Evolutionary conservation across 1,139 yeast genomes (phyloP).

Genomic region (Magnusiomyces paraingens): DNA sequence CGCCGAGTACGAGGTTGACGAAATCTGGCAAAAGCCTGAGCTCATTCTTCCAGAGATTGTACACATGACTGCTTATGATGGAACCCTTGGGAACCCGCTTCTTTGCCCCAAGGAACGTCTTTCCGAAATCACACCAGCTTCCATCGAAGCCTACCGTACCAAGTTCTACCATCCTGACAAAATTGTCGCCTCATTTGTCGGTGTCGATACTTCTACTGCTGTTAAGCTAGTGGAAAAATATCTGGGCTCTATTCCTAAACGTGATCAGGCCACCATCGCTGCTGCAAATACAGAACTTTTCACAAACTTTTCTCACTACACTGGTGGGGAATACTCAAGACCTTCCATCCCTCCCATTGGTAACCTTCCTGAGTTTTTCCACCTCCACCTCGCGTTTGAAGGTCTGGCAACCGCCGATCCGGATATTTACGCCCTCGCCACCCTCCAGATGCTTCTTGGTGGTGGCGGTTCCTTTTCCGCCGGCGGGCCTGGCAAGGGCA

Average conservation of each 20-base stretch:
- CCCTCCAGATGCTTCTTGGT: slow-evolving; percentile 86
- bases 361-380: slow-evolving; percentile 74
- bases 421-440: slow-evolving; percentile 86
- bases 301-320: slow-evolving; percentile 50
- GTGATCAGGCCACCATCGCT: slow-evolving; percentile 8
- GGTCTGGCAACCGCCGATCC: slow-evolving; percentile 79
- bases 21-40: slow-evolving; percentile 80
- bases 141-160: slow-evolving; percentile 56
- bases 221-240: slow-evolving; percentile 54
- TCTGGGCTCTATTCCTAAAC: slow-evolving; percentile 52
- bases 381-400: slow-evolving; percentile 82
- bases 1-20: slow-evolving; percentile 76
- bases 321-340: slow-evolving; percentile 71
- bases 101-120: slow-evolving; percentile 72
- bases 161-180: slow-evolving; percentile 74
- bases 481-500: slow-evolving; percentile 99
- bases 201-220: slow-evolving; percentile 70
- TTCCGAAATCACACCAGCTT: slow-evolving; percentile 45
- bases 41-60: slow-evolving; percentile 78
- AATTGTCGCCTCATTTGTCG: slow-evolving; percentile 81
- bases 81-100: slow-evolving; percentile 81
- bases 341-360: slow-evolving; percentile 69
- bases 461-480: slow-evolving; percentile 98
- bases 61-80: slow-evolving; percentile 74
- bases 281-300: slow-evolving; percentile 24